Percentiles rank a stretch among this genome's conserved stretches.
Conservation (phyloP, 1,284 basidiomycete genomes). For the Ceratobasidium sp. region DNA sequence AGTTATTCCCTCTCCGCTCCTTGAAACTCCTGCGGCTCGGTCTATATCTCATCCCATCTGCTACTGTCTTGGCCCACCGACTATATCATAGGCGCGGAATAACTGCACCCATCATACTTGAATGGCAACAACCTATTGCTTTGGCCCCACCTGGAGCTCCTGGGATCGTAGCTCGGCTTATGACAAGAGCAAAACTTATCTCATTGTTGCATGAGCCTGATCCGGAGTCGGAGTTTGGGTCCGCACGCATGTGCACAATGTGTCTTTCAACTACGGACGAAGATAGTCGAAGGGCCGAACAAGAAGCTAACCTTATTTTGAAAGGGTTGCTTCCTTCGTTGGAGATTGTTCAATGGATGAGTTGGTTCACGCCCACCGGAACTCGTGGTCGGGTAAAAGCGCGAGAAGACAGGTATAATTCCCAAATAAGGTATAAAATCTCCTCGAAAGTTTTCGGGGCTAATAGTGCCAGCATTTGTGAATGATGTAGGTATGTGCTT, state of each 20-base stretch:
- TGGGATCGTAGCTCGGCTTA: neutral
- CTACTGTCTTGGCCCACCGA: conserved; percentile 19
- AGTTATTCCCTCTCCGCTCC: conserved; percentile 5
- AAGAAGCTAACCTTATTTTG: neutral
- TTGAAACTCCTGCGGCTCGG: conserved; percentile 3
- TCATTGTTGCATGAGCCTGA: neutral
- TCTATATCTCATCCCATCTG: conserved; percentile 25
- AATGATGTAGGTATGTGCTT: too few relatives aligned
- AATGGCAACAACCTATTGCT: neutral
- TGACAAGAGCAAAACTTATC: neutral
- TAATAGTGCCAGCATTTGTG: too few relatives aligned
- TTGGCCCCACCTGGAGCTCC: neutral
- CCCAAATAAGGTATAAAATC: too few relatives aligned
- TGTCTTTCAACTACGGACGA: neutral
- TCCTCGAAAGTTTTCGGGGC: too few relatives aligned
- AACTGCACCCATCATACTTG: conserved; percentile 2
- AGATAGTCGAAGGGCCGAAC: neutral
- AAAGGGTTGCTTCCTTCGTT: neutral
- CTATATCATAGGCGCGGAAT: conserved; percentile 10
- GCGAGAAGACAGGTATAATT: too few relatives aligned
- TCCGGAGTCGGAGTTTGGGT: neutral
- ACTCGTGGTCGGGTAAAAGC: too few relatives aligned
- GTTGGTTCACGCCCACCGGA: conserved; percentile 19
- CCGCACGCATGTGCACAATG: neutral
- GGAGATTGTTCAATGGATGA: conserved; percentile 5